A percentile compares a stretch with the other conserved stretches of the same genome.
Evolutionary conservation across 306 rosid genomes (phyloP).

Genomic region (Citrullus mucosospermus): DNA sequence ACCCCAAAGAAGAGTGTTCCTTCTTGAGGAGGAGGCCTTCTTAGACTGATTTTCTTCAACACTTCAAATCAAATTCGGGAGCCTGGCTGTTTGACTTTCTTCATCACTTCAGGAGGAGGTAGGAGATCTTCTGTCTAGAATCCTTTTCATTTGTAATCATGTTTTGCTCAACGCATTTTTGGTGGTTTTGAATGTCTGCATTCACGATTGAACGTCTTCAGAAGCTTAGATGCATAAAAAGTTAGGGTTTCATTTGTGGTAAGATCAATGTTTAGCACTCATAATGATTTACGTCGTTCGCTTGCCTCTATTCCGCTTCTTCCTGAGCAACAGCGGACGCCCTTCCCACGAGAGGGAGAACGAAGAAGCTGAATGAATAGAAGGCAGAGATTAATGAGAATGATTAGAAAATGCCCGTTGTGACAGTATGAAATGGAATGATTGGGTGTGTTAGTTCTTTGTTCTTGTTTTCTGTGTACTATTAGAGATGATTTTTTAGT

Average conservation of each 20-base stretch:
- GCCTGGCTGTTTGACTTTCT: too few relatives aligned
- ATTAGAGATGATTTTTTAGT: not conserved
- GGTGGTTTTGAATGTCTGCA: not conserved
- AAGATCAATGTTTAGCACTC: not conserved
- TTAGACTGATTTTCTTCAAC: too few relatives aligned
- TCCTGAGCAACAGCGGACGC: constrained; percentile 32
- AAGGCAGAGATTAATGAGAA: not conserved
- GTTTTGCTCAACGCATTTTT: not conserved
- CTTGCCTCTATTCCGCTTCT: constrained; percentile 80
- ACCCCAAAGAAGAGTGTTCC: too few relatives aligned
- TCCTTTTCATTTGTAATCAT: not conserved
- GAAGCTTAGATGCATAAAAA: not conserved
- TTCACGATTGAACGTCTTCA: not conserved
- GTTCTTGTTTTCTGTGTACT: not conserved
- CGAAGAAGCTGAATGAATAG: not conserved
- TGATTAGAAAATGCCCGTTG: not conserved
- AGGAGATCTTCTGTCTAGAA: not conserved
- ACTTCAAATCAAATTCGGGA: too few relatives aligned
- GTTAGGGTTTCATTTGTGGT: constrained; percentile 28
- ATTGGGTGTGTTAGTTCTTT: not conserved
- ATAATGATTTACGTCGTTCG: constrained; percentile 84
- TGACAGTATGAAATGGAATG: not conserved
- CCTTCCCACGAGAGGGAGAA: constrained; percentile 55
- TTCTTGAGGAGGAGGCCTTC: too few relatives aligned
- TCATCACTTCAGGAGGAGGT: too few relatives aligned